Conservation (phyloP, 805 yeast genomes). For the Myxozyma kluyveri region DNA sequence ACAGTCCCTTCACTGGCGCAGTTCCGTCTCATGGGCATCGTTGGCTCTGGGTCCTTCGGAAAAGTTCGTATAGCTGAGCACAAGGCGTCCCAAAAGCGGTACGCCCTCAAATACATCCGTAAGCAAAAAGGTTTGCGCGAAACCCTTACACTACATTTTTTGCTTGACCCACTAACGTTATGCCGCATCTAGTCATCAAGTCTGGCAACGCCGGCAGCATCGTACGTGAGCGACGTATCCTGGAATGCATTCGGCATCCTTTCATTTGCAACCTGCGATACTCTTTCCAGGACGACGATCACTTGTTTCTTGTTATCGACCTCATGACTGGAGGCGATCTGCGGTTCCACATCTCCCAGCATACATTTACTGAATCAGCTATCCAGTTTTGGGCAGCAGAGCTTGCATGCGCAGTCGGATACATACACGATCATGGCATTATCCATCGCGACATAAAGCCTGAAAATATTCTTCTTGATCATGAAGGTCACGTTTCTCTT, state of each 20-base stretch:
- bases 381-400: constrained; percentile 35
- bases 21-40: constrained; percentile 49
- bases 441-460: constrained; percentile 31
- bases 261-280: constrained; percentile 34
- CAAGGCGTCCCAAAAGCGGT: constrained; percentile 20
- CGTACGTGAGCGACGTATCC: constrained; percentile 33
- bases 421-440: constrained; percentile 23
- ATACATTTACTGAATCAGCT: constrained; percentile 33
- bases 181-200: constrained; percentile 14
- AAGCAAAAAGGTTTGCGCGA: constrained; percentile 28
- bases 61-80: constrained; percentile 56
- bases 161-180: not conserved
- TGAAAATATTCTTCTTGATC: constrained; percentile 52
- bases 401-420: constrained; percentile 34
- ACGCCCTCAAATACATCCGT: constrained; percentile 35
- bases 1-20: constrained; percentile 23
- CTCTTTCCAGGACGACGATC: constrained; percentile 34
- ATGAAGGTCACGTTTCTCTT: constrained; percentile 61
- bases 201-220: constrained; percentile 25
- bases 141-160: not conserved
- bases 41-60: constrained; percentile 85
- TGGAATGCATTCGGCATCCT: constrained; percentile 33
- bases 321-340: constrained; percentile 37
- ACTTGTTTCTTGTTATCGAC: constrained; percentile 33
- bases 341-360: constrained; percentile 31